These are phyloP conservation scores for Canariomyces notabilis DNA, from an alignment of 2,329 filamentous ascomycete species.

Conservation along the genomic window DNA sequence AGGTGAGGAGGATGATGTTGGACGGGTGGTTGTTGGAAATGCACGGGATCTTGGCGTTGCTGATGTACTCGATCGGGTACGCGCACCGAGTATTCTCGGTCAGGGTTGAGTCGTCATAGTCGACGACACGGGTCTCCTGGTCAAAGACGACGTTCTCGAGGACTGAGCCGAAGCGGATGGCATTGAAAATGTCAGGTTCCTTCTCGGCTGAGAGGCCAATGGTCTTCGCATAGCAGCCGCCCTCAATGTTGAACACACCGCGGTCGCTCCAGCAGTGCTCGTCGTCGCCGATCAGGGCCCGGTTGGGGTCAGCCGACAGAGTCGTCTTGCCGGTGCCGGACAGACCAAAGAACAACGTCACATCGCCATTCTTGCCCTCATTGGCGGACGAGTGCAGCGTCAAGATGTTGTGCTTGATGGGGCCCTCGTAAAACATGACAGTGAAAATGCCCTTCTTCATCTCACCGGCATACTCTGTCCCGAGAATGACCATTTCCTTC, in stretches of 20 bases:
- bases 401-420: conserved; percentile 97
- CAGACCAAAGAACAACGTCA: conserved; percentile 98
- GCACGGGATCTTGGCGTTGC: conserved; percentile 98
- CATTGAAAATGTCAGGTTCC: conserved; percentile 95
- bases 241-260: conserved; percentile 99
- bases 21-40: conserved; percentile 78
- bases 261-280: conserved; percentile 99
- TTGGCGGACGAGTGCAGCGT: conserved; percentile 98
- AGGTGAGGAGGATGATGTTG: conserved; percentile 98
- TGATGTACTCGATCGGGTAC: conserved; percentile 98
- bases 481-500: conserved; percentile 99
- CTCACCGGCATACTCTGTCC: conserved; percentile 96
- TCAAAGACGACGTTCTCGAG: conserved; percentile 99
- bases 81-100: conserved; percentile 98
- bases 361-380: conserved; percentile 88
- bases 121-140: conserved; percentile 78
- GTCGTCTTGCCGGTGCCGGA: conserved; percentile 99
- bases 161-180: conserved; percentile 94
- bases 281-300: conserved; percentile 92
- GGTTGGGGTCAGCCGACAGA: conserved; percentile 93
- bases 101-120: conserved; percentile 91
- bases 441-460: conserved; percentile 99
- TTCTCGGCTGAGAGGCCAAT: conserved; percentile 97
- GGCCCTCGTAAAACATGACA: conserved; percentile 99
- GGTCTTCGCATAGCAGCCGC: conserved; percentile 98